phyloP scores from a whole-genome alignment of 202 grass and related monocot species.

The Panicum virgatum region DNA sequence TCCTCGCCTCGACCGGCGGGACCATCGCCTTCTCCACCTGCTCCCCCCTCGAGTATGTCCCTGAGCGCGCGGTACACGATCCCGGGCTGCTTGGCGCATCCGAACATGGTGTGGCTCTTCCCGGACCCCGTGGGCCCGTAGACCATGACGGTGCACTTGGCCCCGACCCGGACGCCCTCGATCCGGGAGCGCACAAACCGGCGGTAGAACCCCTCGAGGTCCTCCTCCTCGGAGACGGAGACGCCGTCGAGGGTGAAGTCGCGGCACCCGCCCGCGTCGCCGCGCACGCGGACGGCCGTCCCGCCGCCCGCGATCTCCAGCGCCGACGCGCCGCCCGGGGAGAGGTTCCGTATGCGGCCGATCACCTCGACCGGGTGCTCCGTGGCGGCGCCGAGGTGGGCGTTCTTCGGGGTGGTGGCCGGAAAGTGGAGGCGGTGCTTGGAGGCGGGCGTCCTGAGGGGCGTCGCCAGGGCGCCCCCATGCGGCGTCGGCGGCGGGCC shows the following conservation, averaged over 20 bases:
- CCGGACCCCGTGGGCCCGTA: slow-evolving; percentile 85
- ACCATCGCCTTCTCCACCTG: not conserved
- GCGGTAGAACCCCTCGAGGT: slow-evolving; percentile 75
- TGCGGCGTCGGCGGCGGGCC: slow-evolving; percentile 34
- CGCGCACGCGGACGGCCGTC: slow-evolving; percentile 62
- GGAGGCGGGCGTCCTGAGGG: slow-evolving; percentile 52
- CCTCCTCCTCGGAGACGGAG: slow-evolving; percentile 71
- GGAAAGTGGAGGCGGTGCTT: slow-evolving; percentile 89
- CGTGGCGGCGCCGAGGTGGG: slow-evolving; percentile 31
- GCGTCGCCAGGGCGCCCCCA: slow-evolving; percentile 33
- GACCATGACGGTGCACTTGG: slow-evolving; percentile 94
- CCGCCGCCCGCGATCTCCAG: slow-evolving; percentile 60
- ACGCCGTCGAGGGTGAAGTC: slow-evolving; percentile 93
- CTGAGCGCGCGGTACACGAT: slow-evolving; percentile 89
- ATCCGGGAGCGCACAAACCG: slow-evolving; percentile 73
- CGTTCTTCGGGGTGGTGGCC: slow-evolving; percentile 39
- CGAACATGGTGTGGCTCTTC: slow-evolving; percentile 98
- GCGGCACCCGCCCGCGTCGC: slow-evolving; percentile 67
- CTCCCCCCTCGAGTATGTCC: slow-evolving; percentile 58
- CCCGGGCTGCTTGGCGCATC: slow-evolving; percentile 65
- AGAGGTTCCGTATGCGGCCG: slow-evolving; percentile 70
- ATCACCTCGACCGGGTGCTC: slow-evolving; percentile 96
- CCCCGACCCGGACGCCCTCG: slow-evolving; percentile 65
- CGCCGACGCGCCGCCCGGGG: slow-evolving; percentile 37
- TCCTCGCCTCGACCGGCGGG: slow-evolving; percentile 8